A percentile compares a stretch with the other conserved stretches of the same genome.
These are phyloP conservation scores for Epithemia pelagica DNA, from an alignment of 108 stramenopile genomes.

Conservation along the genomic window DNA sequence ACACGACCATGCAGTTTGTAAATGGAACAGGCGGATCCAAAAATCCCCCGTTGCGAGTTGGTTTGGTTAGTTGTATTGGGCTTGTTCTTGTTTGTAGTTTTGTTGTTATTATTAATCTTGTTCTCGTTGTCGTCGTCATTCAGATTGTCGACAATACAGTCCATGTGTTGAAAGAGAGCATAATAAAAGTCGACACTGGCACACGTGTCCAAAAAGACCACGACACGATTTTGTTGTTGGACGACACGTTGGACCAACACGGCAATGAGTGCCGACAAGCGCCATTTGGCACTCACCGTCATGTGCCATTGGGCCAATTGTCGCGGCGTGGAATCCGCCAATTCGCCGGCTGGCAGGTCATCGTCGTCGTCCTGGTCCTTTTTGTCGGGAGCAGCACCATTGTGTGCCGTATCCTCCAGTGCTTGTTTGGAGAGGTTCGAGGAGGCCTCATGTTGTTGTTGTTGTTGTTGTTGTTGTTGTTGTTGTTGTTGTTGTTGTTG, in stretches of 20 bases:
- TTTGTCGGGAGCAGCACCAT: not conserved
- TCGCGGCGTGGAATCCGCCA: conserved; percentile 65
- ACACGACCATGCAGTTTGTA: conserved; percentile 84
- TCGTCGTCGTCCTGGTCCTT: no score
- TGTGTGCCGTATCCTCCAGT: not conserved
- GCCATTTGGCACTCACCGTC: conserved; percentile 84
- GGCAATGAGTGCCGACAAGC: conserved; percentile 78
- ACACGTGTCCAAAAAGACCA: conserved; percentile 93
- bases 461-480: no score
- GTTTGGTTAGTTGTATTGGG: not conserved
- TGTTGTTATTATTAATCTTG: no score
- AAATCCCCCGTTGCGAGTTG: conserved; percentile 30
- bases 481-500: not conserved
- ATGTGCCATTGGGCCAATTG: conserved; percentile 88
- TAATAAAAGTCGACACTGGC: conserved; percentile 93
- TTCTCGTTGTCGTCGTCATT: conserved; percentile 12
- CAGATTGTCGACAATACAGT: conserved; percentile 33
- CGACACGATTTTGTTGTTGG: conserved; percentile 56
- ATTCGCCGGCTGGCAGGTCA: conserved; percentile 24
- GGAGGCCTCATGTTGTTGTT: no score
- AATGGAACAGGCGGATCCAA: conserved; percentile 47
- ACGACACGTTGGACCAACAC: conserved; percentile 71
- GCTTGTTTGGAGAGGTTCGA: not conserved
- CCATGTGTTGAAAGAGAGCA: conserved; percentile 51
- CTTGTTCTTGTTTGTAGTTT: no score